Conservation (phyloP, 1,139 yeast species). For the Barnettozyma hawaiiensis region DNA sequence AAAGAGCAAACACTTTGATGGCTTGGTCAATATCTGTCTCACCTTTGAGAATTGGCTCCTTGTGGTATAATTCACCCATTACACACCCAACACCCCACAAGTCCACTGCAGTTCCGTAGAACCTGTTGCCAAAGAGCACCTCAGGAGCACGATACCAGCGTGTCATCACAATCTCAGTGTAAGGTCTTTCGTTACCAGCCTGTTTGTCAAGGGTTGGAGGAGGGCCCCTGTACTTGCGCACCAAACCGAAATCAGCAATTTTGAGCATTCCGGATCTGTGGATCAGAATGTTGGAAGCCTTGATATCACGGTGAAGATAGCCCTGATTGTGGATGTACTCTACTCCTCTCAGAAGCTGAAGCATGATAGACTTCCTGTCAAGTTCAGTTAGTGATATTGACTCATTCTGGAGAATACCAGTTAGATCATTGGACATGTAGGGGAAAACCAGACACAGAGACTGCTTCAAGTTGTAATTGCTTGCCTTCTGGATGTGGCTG, state of each 20-base stretch:
- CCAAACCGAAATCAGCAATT: conserved; percentile 92
- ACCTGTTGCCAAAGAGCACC: conserved; percentile 73
- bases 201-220: conserved; percentile 48
- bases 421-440: conserved; percentile 88
- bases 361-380: conserved; percentile 80
- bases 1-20: conserved; percentile 65
- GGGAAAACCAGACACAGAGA: conserved; percentile 84
- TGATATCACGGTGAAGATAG: conserved; percentile 84
- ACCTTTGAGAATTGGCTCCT: conserved; percentile 82
- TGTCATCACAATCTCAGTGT: conserved; percentile 91
- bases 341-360: conserved; percentile 72
- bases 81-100: conserved; percentile 98
- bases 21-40: conserved; percentile 89
- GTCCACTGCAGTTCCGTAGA: conserved; percentile 85
- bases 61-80: conserved; percentile 81
- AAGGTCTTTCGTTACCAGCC: conserved; percentile 69
- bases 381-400: conserved; percentile 52
- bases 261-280: conserved; percentile 73
- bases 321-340: conserved; percentile 71
- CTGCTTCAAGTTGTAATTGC: conserved; percentile 14
- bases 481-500: conserved; percentile 2
- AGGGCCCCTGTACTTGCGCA: conserved; percentile 70
- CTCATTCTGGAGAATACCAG: conserved; percentile 88
- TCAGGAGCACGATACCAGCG: conserved; percentile 98
- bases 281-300: conserved; percentile 85